Conservation (phyloP, 108 stramenopile species). For the Chaetoceros muelleri region DNA sequence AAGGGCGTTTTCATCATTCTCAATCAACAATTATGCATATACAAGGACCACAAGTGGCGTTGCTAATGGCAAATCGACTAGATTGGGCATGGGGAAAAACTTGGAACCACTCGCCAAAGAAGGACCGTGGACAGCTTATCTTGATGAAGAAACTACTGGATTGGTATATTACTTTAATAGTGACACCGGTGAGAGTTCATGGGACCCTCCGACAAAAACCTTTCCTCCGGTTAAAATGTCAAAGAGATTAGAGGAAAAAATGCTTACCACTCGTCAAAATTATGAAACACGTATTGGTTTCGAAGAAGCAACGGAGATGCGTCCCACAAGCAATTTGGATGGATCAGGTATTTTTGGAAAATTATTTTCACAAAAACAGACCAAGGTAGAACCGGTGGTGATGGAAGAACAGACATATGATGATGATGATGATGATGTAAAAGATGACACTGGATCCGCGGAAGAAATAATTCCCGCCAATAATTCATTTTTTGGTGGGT, state of each 20-base stretch:
- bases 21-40: too few relatives aligned
- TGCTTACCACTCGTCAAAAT: not conserved
- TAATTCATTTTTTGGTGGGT: not conserved
- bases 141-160: constrained; percentile 67
- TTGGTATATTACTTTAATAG: constrained; percentile 65
- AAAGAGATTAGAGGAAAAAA: not conserved
- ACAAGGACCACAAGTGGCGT: too few relatives aligned
- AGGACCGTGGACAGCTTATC: constrained; percentile 61
- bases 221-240: constrained; percentile 37
- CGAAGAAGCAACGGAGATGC: constrained; percentile 9
- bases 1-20: too few relatives aligned
- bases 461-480: not conserved
- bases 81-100: too few relatives aligned
- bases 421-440: not conserved
- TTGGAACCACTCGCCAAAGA: constrained; percentile 50
- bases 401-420: too few relatives aligned
- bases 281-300: not conserved
- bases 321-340: not conserved
- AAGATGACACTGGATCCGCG: not conserved
- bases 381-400: not conserved
- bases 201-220: constrained; percentile 64
- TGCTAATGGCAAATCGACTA: too few relatives aligned
- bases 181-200: constrained; percentile 57
- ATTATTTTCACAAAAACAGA: constrained; percentile 1
- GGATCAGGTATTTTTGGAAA: constrained; percentile 12